phyloP scores from a whole-genome alignment of 352 stramenopile genomes.

The Pythium biforme region DNA sequence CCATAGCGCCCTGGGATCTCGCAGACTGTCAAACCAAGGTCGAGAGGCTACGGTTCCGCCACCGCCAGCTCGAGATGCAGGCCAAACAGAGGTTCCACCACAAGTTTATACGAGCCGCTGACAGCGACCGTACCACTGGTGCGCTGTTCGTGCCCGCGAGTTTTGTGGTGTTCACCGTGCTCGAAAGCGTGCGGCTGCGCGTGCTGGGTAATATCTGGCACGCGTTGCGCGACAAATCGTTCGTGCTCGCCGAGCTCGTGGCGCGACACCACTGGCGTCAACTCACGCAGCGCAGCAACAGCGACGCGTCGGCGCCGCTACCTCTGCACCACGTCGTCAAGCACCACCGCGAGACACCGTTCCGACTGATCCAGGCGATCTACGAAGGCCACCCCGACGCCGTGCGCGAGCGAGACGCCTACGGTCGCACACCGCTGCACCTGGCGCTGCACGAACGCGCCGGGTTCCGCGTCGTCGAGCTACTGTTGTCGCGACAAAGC shows the following conservation, averaged over 20 bases:
- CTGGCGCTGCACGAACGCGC: constrained; percentile 47
- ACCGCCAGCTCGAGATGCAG: constrained; percentile 35
- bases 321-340: constrained; percentile 63
- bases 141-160: constrained; percentile 31
- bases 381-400: constrained; percentile 41
- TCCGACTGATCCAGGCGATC: constrained; percentile 40
- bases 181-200: constrained; percentile 41
- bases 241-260: constrained; percentile 50
- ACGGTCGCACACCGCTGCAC: constrained; percentile 64
- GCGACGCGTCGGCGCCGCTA: constrained; percentile 37
- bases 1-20: constrained; percentile 38
- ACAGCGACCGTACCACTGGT: not conserved
- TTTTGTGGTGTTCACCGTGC: constrained; percentile 46
- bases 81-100: constrained; percentile 51
- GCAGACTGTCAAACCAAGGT: constrained; percentile 45
- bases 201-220: constrained; percentile 53
- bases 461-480: constrained; percentile 23
- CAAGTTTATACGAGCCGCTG: not conserved
- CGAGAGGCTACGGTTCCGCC: constrained; percentile 44
- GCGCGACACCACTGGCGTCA: constrained; percentile 48
- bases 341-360: constrained; percentile 33
- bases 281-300: constrained; percentile 41
- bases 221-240: constrained; percentile 33
- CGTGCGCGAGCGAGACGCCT: constrained; percentile 39
- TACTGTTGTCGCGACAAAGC: constrained; percentile 30